Evolutionary conservation across 768 basidiomycete species (phyloP).

Genomic region (Megacollybia marginata): DNA sequence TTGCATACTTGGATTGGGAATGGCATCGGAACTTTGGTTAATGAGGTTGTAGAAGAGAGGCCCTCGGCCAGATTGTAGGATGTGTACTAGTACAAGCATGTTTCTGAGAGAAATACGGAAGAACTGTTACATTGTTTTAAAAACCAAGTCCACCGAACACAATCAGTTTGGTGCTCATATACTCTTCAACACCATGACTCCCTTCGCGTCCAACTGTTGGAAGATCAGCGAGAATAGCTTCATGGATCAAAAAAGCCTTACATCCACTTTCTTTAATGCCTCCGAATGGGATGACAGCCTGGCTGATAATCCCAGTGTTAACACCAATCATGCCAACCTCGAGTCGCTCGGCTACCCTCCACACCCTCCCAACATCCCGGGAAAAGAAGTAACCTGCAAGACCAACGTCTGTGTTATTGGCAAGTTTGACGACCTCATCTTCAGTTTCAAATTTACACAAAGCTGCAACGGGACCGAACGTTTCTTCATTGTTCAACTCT

Average conservation of each 20-base stretch:
- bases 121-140: background rate
- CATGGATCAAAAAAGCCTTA: too few species aligned
- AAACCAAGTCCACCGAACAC: slow-evolving; percentile 62
- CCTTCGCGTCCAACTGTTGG: slow-evolving; percentile 65
- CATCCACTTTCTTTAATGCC: slow-evolving; percentile 84
- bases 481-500: slow-evolving; percentile 74
- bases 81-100: background rate
- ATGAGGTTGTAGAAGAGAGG: slow-evolving; percentile 67
- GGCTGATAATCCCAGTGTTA: slow-evolving; percentile 76
- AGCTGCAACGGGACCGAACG: slow-evolving; percentile 89
- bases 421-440: slow-evolving; percentile 81
- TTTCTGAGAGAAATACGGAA: too few species aligned
- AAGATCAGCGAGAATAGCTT: too few species aligned
- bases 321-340: slow-evolving; percentile 91
- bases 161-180: slow-evolving; percentile 75
- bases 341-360: slow-evolving; percentile 90
- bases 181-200: slow-evolving; percentile 83
- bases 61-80: background rate
- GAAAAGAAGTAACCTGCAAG: slow-evolving; percentile 94
- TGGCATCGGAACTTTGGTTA: slow-evolving; percentile 76
- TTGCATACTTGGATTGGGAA: slow-evolving; percentile 60
- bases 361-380: slow-evolving; percentile 79
- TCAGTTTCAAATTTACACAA: slow-evolving; percentile 89
- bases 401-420: slow-evolving; percentile 79
- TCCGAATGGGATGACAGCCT: slow-evolving; percentile 80